These are phyloP conservation scores for Colletotrichum tanaceti DNA, from an alignment of 2,329 filamentous ascomycete genomes.

Conservation along the genomic window DNA sequence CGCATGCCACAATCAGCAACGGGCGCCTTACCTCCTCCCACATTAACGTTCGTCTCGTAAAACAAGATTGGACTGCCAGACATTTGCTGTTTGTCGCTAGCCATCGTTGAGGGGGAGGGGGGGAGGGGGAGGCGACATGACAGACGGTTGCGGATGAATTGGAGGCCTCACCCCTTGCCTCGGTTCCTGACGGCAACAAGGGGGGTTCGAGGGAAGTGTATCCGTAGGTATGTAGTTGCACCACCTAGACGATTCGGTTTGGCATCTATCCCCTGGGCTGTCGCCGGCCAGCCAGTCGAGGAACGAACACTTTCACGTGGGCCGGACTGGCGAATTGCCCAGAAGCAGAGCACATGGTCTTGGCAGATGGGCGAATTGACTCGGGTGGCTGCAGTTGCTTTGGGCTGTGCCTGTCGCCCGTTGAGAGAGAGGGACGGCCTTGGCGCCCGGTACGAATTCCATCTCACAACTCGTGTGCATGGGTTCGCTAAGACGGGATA, in stretches of 20 bases:
- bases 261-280: neutral
- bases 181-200: conserved; percentile 11
- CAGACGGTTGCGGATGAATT: conserved; percentile 1
- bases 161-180: conserved; percentile 5
- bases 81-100: conserved; percentile 3
- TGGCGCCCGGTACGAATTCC: conserved; percentile 20
- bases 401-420: conserved; percentile 17
- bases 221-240: neutral
- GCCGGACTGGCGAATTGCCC: conserved; percentile 16
- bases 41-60: neutral
- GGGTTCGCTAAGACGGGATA: conserved; percentile 1
- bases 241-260: neutral
- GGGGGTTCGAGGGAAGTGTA: neutral
- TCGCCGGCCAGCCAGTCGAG: conserved; percentile 20
- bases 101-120: neutral
- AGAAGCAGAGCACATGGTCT: neutral
- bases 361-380: conserved; percentile 28
- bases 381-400: conserved; percentile 15
- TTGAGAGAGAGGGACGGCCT: conserved; percentile 12
- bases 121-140: neutral
- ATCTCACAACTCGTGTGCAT: conserved; percentile 37
- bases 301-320: conserved; percentile 30
- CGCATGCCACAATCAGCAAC: no score
- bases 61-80: neutral
- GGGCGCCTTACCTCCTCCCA: neutral